These are phyloP conservation scores for Cucumis variabilis DNA, from an alignment of 331 rosid genomes.

Conservation along the genomic window DNA sequence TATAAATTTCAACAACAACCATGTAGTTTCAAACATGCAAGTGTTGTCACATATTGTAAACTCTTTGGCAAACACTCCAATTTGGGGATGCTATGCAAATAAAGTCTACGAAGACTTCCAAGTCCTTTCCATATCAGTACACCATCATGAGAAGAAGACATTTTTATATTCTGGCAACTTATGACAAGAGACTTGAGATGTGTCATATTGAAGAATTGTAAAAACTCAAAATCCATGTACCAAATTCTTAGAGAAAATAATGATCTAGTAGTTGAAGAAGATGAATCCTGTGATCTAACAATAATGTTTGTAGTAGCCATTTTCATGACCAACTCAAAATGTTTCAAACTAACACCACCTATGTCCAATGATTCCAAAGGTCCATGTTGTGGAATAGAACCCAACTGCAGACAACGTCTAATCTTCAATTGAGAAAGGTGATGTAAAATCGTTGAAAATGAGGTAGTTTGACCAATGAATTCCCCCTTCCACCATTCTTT, in stretches of 20 bases:
- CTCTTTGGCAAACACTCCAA: conserved; percentile 31
- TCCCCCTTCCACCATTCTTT: conserved; percentile 21
- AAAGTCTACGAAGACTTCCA: background rate
- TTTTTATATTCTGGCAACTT: background rate
- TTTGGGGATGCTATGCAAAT: rapidly evolving
- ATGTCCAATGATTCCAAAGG: no score
- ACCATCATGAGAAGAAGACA: background rate
- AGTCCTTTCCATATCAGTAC: background rate
- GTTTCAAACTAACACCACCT: no score
- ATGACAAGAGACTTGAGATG: background rate
- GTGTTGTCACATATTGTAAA: background rate
- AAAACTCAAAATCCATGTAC: background rate
- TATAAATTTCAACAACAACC: background rate
- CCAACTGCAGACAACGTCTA: no score
- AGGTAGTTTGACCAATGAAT: no score
- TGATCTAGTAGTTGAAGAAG: background rate
- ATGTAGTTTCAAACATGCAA: background rate
- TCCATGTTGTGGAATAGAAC: no score
- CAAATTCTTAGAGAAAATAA: no score
- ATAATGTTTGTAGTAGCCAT: background rate
- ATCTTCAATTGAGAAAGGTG: no score
- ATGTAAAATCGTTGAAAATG: no score
- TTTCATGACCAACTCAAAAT: no score
- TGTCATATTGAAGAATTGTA: background rate
- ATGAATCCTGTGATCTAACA: background rate